A percentile compares a stretch with the other conserved stretches of the same genome.
Conservation (phyloP, 768 basidiomycete genomes). For the Hygrophorus pudorinus region DNA sequence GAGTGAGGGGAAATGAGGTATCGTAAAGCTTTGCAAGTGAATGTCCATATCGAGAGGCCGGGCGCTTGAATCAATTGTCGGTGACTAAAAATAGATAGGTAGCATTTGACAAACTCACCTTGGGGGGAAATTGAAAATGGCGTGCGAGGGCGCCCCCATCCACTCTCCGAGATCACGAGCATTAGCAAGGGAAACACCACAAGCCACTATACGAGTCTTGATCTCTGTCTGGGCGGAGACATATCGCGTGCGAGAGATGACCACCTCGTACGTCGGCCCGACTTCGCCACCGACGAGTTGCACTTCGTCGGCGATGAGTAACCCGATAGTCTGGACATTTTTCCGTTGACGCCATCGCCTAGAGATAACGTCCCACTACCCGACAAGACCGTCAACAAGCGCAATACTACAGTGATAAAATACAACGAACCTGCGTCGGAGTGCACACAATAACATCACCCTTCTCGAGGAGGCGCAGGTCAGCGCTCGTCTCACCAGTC, state of each 20-base stretch:
- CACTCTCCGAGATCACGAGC: conserved; percentile 95
- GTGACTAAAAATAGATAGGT: background rate
- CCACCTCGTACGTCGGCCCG: conserved; percentile 93
- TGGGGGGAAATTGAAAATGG: conserved; percentile 96
- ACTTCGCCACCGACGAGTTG: conserved; percentile 92
- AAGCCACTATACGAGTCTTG: conserved; percentile 91
- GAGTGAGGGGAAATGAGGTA: conserved; percentile 96
- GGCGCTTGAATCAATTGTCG: conserved; percentile 40
- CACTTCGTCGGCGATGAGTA: conserved; percentile 91
- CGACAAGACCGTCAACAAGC: conserved; percentile 2
- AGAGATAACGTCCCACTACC: conserved; percentile 90
- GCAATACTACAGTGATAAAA: background rate
- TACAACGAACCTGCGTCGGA: conserved; percentile 63
- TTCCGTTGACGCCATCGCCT: conserved; percentile 94
- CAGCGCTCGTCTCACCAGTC: conserved; percentile 90
- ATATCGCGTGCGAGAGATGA: conserved; percentile 94
- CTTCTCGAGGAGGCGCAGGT: conserved; percentile 81
- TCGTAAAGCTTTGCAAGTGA: conserved; percentile 89
- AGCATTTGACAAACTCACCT: conserved; percentile 34
- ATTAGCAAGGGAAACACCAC: conserved; percentile 91
- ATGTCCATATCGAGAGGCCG: conserved; percentile 98
- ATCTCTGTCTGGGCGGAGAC: conserved; percentile 89
- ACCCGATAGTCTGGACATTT: conserved; percentile 87
- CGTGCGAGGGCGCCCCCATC: conserved; percentile 91
- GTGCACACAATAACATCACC: conserved; percentile 93